phyloP scores from a whole-genome alignment of 805 yeast genomes.

The Metschnikowia baotianmanensis region DNA sequence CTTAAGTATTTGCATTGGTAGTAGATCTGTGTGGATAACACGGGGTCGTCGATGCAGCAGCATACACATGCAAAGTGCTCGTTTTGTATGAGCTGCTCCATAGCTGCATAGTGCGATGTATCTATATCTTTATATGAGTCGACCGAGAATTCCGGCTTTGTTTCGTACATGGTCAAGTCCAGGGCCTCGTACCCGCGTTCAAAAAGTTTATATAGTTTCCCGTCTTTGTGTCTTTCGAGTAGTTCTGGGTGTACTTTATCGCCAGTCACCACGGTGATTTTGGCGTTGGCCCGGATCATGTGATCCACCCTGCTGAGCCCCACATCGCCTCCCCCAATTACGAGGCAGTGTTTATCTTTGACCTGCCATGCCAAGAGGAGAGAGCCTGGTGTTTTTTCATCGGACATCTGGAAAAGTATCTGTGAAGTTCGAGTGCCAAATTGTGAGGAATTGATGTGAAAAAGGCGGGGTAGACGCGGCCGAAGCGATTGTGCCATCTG shows the following conservation, averaged over 20 bases:
- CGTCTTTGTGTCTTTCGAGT: conserved; percentile 27
- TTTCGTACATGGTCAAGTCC: conserved; percentile 53
- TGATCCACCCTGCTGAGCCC: conserved; percentile 70
- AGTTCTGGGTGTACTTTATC: conserved; percentile 30
- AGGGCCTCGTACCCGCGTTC: conserved; percentile 43
- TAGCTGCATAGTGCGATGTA: conserved; percentile 22
- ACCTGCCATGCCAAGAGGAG: conserved; percentile 75
- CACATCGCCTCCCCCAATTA: conserved; percentile 78
- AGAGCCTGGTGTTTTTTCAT: conserved; percentile 31
- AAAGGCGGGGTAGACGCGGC: too few species aligned
- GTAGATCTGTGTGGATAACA: conserved; percentile 55
- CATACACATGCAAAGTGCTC: conserved; percentile 62
- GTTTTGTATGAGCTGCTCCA: conserved; percentile 34
- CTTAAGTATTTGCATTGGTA: conserved; percentile 43
- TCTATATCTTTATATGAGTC: conserved; percentile 11
- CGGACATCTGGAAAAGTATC: neutral
- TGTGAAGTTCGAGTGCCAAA: neutral
- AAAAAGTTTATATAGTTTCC: conserved; percentile 42
- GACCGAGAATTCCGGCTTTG: conserved; percentile 12
- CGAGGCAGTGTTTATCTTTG: conserved; percentile 59
- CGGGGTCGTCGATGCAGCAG: conserved; percentile 73
- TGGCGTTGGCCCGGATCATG: conserved; percentile 66
- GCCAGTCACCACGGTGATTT: conserved; percentile 60
- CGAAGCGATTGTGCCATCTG: neutral
- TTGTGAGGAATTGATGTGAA: too few species aligned